A percentile compares a stretch with the other conserved stretches of the same genome.
Conservation (phyloP, 2,329 filamentous ascomycete genomes). For the Kalaharituber pfeilii region DNA sequence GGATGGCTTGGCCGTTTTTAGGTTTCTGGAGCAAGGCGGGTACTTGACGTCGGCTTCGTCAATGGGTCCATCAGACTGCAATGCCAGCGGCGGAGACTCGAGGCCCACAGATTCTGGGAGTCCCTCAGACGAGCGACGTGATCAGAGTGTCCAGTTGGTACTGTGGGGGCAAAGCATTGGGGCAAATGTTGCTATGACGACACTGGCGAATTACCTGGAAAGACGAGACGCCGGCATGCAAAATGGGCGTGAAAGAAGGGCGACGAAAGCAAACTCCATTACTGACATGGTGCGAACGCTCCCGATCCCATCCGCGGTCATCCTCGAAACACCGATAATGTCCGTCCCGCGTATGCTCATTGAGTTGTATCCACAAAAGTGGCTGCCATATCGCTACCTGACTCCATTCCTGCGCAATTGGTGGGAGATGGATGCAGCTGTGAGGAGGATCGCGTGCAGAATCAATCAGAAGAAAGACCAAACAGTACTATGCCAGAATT, state of each 20-base stretch:
- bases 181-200: constrained; percentile 49
- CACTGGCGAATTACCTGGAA: constrained; percentile 33
- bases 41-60: constrained; percentile 24
- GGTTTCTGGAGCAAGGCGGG: constrained; percentile 25
- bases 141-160: constrained; percentile 32
- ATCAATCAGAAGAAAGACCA: too few relatives aligned
- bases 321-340: constrained; percentile 62
- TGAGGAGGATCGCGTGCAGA: constrained; percentile 30
- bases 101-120: constrained; percentile 1
- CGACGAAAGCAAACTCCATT: constrained; percentile 21
- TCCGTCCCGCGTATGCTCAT: constrained; percentile 53
- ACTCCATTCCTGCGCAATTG: constrained; percentile 52
- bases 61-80: neutral
- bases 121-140: constrained; percentile 13
- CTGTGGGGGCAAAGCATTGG: constrained; percentile 69
- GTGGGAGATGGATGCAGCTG: constrained; percentile 33
- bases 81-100: constrained; percentile 3
- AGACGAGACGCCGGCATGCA: constrained; percentile 6
- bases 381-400: constrained; percentile 60
- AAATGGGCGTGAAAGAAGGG: constrained; percentile 10
- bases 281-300: neutral
- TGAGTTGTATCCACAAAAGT: constrained; percentile 58
- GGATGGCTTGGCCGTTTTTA: constrained; percentile 45
- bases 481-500: too few relatives aligned
- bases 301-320: constrained; percentile 29